A percentile compares a stretch with the other conserved stretches of the same genome.
phyloP scores from a whole-genome alignment of 2,329 filamentous ascomycete genomes.

The Rhynchosporium secalis region DNA sequence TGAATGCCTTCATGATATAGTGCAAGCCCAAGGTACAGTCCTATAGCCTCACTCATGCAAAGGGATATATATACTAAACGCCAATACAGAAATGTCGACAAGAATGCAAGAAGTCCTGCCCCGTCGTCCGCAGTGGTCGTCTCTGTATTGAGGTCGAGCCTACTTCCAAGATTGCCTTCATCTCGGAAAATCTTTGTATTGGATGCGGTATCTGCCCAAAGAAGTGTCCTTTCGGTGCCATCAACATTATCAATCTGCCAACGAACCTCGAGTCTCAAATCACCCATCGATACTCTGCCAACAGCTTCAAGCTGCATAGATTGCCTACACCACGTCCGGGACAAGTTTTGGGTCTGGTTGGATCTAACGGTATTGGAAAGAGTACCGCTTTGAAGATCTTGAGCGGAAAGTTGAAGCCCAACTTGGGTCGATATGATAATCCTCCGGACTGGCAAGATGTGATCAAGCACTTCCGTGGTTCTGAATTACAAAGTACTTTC shows the following conservation, averaged over 20 bases:
- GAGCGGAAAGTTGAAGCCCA: constrained; percentile 97
- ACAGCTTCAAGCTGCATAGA: constrained; percentile 99
- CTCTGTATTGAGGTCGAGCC: constrained; percentile 92
- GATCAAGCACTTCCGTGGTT: constrained; percentile 96
- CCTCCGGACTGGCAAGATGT: constrained; percentile 99
- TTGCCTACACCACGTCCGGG: constrained; percentile 94
- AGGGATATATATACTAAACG: constrained; percentile 37
- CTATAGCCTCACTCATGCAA: constrained; percentile 10
- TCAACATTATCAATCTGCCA: constrained; percentile 99
- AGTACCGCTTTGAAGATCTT: constrained; percentile 99
- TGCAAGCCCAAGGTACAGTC: constrained; percentile 78
- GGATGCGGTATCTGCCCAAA: constrained; percentile 99
- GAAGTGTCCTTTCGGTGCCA: constrained; percentile 97
- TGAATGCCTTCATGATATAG: constrained; percentile 48
- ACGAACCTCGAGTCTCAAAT: constrained; percentile 98
- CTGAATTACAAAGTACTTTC: constrained; percentile 82
- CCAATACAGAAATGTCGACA: constrained; percentile 84
- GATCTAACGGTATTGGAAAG: constrained; percentile 99
- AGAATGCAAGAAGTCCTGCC: constrained; percentile 98
- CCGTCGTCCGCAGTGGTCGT: constrained; percentile 95
- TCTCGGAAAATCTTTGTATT: constrained; percentile 93
- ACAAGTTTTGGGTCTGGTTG: constrained; percentile 92
- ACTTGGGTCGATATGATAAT: constrained; percentile 91
- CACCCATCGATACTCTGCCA: constrained; percentile 97
- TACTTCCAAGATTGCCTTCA: constrained; percentile 93